Conservation (phyloP, 2,329 filamentous ascomycete species). For the Colletotrichum sp. region DNA sequence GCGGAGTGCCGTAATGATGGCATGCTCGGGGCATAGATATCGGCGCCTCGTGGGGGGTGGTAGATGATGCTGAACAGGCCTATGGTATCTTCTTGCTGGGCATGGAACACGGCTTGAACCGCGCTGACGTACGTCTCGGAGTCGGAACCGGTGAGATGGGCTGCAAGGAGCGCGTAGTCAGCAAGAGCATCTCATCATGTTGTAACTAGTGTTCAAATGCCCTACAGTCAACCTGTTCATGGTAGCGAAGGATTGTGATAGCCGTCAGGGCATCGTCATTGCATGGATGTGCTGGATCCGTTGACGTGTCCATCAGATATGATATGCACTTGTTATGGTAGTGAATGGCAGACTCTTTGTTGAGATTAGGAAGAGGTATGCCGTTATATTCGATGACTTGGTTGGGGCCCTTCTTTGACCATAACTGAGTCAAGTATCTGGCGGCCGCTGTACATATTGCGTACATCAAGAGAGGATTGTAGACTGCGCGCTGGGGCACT, state of each 20-base stretch:
- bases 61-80: background rate
- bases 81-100: background rate
- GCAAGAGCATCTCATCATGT: rapidly evolving
- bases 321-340: conserved; percentile 4
- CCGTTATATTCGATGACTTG: background rate
- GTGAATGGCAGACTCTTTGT: background rate
- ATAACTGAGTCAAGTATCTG: background rate
- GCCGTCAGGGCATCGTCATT: background rate
- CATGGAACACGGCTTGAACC: background rate
- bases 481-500: background rate
- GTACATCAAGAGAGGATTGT: background rate
- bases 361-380: background rate
- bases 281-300: background rate
- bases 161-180: background rate
- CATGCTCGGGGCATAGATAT: background rate
- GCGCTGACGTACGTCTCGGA: conserved; percentile 1
- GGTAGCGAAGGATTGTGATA: background rate
- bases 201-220: rapidly evolving
- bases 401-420: background rate
- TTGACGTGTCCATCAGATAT: background rate
- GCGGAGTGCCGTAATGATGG: background rate
- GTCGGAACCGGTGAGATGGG: background rate
- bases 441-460: conserved; percentile 2
- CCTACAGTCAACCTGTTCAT: conserved; percentile 7
- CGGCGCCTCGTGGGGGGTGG: background rate